Evolutionary conservation across 2,329 filamentous ascomycete genomes (phyloP).

Genomic region (Colletotrichum sp.): DNA sequence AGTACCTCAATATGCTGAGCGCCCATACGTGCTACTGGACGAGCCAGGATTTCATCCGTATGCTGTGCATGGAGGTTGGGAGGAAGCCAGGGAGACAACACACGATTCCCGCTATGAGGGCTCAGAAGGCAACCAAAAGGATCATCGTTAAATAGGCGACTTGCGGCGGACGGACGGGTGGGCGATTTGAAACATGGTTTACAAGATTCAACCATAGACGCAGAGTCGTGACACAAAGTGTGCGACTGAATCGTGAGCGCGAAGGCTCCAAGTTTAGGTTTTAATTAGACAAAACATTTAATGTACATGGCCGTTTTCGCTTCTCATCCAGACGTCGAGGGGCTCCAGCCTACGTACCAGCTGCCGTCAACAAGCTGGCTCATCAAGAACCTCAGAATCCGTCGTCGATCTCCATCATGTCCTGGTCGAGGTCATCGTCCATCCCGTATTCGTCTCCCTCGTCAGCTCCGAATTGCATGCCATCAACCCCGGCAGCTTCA

Average conservation of each 20-base stretch:
- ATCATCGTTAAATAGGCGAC: neutral
- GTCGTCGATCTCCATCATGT: slow-evolving; percentile 57
- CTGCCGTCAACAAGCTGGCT: neutral
- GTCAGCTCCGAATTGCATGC: slow-evolving; percentile 23
- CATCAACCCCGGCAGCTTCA: slow-evolving; percentile 41
- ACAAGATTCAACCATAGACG: neutral
- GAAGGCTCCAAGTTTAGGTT: neutral
- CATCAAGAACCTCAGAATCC: slow-evolving; percentile 19
- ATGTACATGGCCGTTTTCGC: neutral
- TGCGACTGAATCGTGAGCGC: neutral
- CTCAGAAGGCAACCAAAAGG: slow-evolving; percentile 54
- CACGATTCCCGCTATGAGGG: slow-evolving; percentile 62
- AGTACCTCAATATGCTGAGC: slow-evolving; percentile 96
- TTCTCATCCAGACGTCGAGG: neutral
- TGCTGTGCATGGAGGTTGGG: slow-evolving; percentile 88
- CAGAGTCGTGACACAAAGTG: neutral
- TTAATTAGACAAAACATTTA: neutral
- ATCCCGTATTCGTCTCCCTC: slow-evolving; percentile 51
- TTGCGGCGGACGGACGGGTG: neutral
- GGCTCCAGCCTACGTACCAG: neutral
- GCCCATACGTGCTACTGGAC: slow-evolving; percentile 96
- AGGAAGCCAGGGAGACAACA: slow-evolving; percentile 69
- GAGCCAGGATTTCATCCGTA: slow-evolving; percentile 83
- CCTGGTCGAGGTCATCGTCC: slow-evolving; percentile 57
- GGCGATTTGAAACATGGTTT: neutral